Conservation (phyloP, 768 basidiomycete species). For the Agaricus subrufescens region DNA sequence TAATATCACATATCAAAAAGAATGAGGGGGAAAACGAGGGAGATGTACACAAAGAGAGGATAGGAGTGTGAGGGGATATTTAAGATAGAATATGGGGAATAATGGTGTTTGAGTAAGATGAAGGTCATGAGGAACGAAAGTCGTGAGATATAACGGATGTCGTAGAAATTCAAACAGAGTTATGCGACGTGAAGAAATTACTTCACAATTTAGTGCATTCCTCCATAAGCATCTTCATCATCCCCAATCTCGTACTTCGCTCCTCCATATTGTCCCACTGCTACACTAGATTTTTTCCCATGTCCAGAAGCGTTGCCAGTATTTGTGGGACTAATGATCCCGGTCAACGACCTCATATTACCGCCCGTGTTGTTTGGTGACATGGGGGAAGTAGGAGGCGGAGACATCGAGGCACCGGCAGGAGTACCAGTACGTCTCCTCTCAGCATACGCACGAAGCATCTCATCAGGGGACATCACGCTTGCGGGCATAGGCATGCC, state of each 20-base stretch:
- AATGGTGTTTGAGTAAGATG: no score
- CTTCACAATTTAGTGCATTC: neutral
- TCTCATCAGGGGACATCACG: constrained; percentile 63
- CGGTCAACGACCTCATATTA: neutral
- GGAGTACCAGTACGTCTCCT: constrained; percentile 18
- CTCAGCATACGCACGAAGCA: constrained; percentile 58
- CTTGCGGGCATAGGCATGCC: constrained; percentile 26
- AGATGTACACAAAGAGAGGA: no score
- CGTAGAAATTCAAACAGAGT: neutral
- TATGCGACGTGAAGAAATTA: no score
- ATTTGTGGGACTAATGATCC: constrained; percentile 1
- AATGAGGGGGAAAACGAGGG: no score
- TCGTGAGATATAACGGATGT: no score
- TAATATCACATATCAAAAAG: no score
- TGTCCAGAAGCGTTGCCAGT: neutral
- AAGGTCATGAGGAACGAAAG: no score
- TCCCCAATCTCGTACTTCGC: constrained; percentile 4
- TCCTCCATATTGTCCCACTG: neutral
- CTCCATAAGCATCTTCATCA: constrained; percentile 4
- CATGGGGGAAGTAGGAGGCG: constrained; percentile 9
- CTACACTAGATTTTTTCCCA: neutral
- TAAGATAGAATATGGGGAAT: no score
- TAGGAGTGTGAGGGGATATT: no score
- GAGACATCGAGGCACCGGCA: constrained; percentile 14
- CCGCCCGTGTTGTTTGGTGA: neutral